phyloP scores from a whole-genome alignment of 345 rosid genomes.

The Gossypium raimondii region DNA sequence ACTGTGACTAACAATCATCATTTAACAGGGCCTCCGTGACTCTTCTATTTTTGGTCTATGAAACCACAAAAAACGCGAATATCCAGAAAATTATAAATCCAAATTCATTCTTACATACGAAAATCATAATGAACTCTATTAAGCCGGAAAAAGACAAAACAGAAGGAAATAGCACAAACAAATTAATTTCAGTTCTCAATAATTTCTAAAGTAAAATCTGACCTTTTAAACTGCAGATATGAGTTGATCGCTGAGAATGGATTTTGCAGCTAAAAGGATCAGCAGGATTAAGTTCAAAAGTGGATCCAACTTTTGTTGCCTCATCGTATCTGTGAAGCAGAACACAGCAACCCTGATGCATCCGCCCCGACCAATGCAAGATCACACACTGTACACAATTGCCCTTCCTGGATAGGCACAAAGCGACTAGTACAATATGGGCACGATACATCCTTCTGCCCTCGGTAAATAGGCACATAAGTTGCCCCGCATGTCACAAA shows the following conservation, averaged over 20 bases:
- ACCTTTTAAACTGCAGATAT: slow-evolving; percentile 27
- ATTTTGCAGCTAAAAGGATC: slow-evolving; percentile 10
- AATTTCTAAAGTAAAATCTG: slow-evolving; percentile 17
- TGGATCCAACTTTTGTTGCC: neutral
- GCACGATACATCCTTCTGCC: slow-evolving; percentile 80
- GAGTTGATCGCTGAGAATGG: slow-evolving; percentile 5
- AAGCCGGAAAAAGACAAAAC: neutral
- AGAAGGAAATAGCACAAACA: slow-evolving; percentile 20
- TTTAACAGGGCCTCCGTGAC: neutral
- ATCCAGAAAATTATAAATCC: neutral
- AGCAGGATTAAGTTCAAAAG: slow-evolving; percentile 21
- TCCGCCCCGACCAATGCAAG: slow-evolving; percentile 87
- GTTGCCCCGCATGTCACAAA: slow-evolving; percentile 86
- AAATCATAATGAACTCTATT: slow-evolving; percentile 22
- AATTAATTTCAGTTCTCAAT: slow-evolving; percentile 22
- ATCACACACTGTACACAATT: slow-evolving; percentile 74
- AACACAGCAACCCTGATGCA: slow-evolving; percentile 89
- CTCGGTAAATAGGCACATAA: slow-evolving; percentile 81
- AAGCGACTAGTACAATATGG: slow-evolving; percentile 78
- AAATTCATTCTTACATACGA: slow-evolving; percentile 1
- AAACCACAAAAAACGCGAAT: neutral
- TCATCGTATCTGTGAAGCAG: slow-evolving; percentile 74
- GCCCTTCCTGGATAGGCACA: slow-evolving; percentile 67
- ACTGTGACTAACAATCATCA: neutral
- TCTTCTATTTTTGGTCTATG: neutral